These are phyloP conservation scores for Pseudogymnoascus sp. DNA, from an alignment of 2,329 filamentous ascomycete genomes.

Conservation along the genomic window DNA sequence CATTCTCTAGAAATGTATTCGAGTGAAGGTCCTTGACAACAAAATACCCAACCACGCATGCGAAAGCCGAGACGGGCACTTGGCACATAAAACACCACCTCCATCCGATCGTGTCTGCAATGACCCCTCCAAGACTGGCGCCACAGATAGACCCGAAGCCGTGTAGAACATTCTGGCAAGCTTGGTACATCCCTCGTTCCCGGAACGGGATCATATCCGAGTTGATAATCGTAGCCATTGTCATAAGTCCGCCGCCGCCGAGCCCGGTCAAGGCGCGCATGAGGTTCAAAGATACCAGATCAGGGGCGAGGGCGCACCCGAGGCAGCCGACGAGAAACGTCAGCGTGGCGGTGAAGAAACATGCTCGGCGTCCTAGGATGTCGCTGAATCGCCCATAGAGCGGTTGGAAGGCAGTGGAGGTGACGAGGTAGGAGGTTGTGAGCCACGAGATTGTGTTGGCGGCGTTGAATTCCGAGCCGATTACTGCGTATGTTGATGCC, in stretches of 20 bases:
- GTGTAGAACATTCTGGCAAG: constrained; percentile 53
- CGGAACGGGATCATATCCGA: constrained; percentile 57
- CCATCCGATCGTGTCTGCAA: constrained; percentile 61
- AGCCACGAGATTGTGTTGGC: constrained; percentile 70
- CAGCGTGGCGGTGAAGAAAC: constrained; percentile 57
- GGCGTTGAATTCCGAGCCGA: constrained; percentile 66
- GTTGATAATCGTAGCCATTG: constrained; percentile 58
- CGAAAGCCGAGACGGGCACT: constrained; percentile 51
- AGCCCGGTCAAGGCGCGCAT: constrained; percentile 63
- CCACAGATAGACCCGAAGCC: constrained; percentile 57
- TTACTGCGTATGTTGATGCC: constrained; percentile 65
- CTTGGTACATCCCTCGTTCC: constrained; percentile 51
- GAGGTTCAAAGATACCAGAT: constrained; percentile 53
- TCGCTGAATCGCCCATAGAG: constrained; percentile 66
- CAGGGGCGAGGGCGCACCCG: constrained; percentile 55
- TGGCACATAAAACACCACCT: constrained; percentile 60
- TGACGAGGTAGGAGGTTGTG: constrained; percentile 65
- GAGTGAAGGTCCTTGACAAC: constrained; percentile 42
- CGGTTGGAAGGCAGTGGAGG: constrained; percentile 64
- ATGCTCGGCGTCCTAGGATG: constrained; percentile 55
- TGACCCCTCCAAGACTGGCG: constrained; percentile 56
- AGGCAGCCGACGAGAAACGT: constrained; percentile 57
- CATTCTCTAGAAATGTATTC: constrained; percentile 11
- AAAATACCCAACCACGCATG: constrained; percentile 45
- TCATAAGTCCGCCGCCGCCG: constrained; percentile 61